Conservation (phyloP, 163 green algal genomes). For the Volvox carteri region DNA sequence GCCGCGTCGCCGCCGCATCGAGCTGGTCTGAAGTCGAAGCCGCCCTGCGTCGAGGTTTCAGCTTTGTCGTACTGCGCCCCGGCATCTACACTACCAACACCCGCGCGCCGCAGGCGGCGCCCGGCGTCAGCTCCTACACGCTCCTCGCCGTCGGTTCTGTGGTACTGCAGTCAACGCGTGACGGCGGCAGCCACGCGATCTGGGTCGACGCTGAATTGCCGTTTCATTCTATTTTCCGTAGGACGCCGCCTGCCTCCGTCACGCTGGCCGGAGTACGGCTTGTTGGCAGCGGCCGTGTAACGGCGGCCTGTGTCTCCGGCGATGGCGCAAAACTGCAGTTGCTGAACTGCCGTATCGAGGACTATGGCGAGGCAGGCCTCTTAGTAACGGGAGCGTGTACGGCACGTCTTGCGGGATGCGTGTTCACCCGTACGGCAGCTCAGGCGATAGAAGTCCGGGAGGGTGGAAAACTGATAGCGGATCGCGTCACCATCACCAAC, state of each 20-base stretch:
- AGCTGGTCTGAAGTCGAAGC: background rate
- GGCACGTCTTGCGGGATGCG: constrained; percentile 42
- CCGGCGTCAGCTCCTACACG: constrained; percentile 13
- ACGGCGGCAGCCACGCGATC: background rate
- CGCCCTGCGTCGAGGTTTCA: background rate
- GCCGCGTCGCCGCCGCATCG: background rate
- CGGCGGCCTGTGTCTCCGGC: constrained; percentile 38
- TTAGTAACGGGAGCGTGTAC: background rate
- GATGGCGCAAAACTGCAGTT: background rate
- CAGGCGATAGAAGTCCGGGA: constrained; percentile 61
- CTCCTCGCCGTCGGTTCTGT: constrained; percentile 36
- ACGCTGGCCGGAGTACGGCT: constrained; percentile 44
- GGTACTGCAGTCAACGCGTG: background rate
- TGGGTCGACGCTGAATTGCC: background rate
- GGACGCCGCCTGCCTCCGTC: background rate
- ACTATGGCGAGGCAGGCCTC: constrained; percentile 46
- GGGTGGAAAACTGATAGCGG: constrained; percentile 20
- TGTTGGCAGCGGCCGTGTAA: constrained; percentile 16
- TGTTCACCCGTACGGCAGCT: constrained; percentile 4
- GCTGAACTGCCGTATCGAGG: constrained; percentile 33
- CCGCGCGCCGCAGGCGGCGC: background rate
- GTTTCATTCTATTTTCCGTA: too few species aligned
- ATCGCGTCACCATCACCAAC: background rate
- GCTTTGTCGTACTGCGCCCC: constrained; percentile 46
- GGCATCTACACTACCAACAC: constrained; percentile 19